Conservation (phyloP, 495 filamentous ascomycete species). For the Lineolata rhizophorae region DNA sequence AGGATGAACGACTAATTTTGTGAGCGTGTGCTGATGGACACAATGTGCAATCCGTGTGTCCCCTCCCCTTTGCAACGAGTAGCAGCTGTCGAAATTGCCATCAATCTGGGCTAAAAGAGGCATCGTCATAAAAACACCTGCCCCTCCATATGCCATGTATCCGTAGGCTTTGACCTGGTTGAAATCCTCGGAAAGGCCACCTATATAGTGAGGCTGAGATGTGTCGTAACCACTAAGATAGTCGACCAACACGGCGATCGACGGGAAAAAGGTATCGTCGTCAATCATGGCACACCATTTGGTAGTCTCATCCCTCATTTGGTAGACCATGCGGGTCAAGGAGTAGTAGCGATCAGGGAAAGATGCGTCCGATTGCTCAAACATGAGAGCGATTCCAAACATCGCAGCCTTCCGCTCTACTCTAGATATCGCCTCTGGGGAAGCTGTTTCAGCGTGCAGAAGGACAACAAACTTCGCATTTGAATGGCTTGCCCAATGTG, state of each 20-base stretch:
- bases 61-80: too few relatives aligned
- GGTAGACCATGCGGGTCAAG: too few relatives aligned
- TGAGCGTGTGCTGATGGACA: background rate
- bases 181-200: conserved; percentile 40
- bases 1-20: conserved; percentile 25
- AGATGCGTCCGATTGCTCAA: too few relatives aligned
- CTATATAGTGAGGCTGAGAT: conserved; percentile 32
- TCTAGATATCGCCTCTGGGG: too few relatives aligned
- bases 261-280: conserved; percentile 56
- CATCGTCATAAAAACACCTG: conserved; percentile 41
- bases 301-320: too few relatives aligned
- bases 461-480: too few relatives aligned
- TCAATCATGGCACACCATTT: conserved; percentile 44
- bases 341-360: too few relatives aligned
- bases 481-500: too few relatives aligned
- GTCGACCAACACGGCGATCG: conserved; percentile 28
- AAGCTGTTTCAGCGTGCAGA: too few relatives aligned
- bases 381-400: too few relatives aligned
- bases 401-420: too few relatives aligned
- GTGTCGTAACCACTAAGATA: conserved; percentile 33
- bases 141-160: conserved; percentile 46
- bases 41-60: background rate
- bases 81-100: background rate
- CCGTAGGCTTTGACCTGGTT: conserved; percentile 35
- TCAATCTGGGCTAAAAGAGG: conserved; percentile 19